These are phyloP conservation scores for Nidularia pulvinata DNA, from an alignment of 768 basidiomycete genomes.

Conservation along the genomic window DNA sequence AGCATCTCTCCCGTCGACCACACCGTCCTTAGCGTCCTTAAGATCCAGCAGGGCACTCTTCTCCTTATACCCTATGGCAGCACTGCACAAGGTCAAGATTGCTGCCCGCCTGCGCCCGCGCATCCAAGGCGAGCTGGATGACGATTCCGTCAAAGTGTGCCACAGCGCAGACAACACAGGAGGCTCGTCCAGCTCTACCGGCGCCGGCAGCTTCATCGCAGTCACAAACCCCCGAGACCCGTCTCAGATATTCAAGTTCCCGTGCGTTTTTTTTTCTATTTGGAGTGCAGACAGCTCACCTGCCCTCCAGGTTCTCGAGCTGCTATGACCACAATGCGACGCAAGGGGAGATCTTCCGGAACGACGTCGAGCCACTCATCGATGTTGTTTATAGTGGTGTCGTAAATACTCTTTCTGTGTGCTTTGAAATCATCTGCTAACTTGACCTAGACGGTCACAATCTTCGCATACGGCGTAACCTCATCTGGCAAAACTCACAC, in stretches of 20 bases:
- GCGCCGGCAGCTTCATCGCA: conserved; percentile 47
- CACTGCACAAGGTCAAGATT: conserved; percentile 62
- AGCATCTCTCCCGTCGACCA: not conserved
- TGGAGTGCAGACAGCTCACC: not conserved
- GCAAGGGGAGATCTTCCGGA: conserved; percentile 77
- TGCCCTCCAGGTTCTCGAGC: conserved; percentile 58
- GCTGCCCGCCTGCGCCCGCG: conserved; percentile 70
- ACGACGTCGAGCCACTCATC: conserved; percentile 76
- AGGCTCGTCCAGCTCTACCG: conserved; percentile 18
- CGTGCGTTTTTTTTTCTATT: conserved; percentile 40
- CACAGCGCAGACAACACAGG: conserved; percentile 31
- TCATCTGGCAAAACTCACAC: conserved; percentile 93
- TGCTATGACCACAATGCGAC: conserved; percentile 72
- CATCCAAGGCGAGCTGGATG: conserved; percentile 61
- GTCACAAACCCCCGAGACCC: conserved; percentile 74
- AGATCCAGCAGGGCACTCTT: not conserved
- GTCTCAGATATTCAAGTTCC: conserved; percentile 76
- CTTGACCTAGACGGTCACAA: conserved; percentile 67
- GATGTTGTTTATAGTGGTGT: conserved; percentile 79
- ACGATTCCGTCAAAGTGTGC: conserved; percentile 56
- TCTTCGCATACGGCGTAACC: conserved; percentile 91
- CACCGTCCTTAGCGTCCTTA: not conserved
- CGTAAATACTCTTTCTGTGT: conserved; percentile 36
- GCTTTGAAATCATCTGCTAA: not conserved
- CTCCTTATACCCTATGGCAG: conserved; percentile 12